These are phyloP conservation scores for Ogataea paraovalis DNA, from an alignment of 805 yeast genomes.

Conservation along the genomic window DNA sequence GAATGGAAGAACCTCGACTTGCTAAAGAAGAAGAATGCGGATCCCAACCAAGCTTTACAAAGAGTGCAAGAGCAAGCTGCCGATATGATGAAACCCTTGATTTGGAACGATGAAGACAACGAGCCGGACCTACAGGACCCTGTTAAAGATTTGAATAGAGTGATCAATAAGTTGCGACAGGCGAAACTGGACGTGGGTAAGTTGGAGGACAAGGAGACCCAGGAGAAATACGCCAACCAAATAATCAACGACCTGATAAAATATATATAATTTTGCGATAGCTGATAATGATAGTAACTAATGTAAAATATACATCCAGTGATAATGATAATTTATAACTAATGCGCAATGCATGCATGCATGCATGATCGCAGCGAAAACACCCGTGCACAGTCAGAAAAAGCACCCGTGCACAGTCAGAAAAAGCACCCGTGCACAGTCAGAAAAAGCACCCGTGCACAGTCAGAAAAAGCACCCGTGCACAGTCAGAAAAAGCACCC, in stretches of 20 bases:
- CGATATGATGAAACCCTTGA: background rate
- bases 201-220: constrained; percentile 21
- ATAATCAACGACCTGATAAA: constrained; percentile 38
- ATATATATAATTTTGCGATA: constrained; percentile 32
- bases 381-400: too few relatives aligned
- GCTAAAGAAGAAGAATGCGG: background rate
- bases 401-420: too few relatives aligned
- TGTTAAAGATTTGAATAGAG: constrained; percentile 27
- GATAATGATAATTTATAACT: too few relatives aligned
- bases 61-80: background rate
- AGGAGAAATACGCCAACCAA: constrained; percentile 34
- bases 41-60: background rate
- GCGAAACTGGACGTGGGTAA: constrained; percentile 33
- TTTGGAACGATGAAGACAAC: background rate
- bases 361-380: too few relatives aligned
- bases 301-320: too few relatives aligned
- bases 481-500: too few relatives aligned
- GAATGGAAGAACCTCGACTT: constrained; percentile 37
- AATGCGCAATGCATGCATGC: too few relatives aligned
- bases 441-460: too few relatives aligned
- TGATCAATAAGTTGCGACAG: constrained; percentile 32
- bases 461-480: too few relatives aligned
- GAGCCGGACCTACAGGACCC: background rate
- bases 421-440: too few relatives aligned
- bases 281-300: too few relatives aligned